These are phyloP conservation scores for Malus hybrid DNA, from an alignment of 331 rosid species.

Conservation along the genomic window DNA sequence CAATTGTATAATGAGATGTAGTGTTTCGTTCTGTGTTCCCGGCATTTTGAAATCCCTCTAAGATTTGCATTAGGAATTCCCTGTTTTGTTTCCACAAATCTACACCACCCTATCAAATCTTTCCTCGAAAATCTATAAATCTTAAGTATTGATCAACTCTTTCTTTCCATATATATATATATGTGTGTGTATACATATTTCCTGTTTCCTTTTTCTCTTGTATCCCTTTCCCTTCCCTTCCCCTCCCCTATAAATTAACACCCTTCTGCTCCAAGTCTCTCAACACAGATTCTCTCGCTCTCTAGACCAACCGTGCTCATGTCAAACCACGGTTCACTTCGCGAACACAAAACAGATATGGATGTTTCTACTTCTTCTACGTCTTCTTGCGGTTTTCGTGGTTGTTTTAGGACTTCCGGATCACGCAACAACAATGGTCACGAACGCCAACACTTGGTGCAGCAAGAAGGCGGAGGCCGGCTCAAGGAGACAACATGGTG, in stretches of 20 bases:
- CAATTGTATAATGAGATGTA: too few species aligned
- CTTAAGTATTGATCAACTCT: neutral
- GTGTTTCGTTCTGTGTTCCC: accelerated
- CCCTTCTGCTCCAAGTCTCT: neutral
- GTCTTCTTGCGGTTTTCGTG: slow-evolving; percentile 27
- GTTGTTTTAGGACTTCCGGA: slow-evolving; percentile 27
- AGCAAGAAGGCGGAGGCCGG: neutral
- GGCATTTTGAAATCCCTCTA: too few species aligned
- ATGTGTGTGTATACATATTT: neutral
- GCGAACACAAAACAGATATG: slow-evolving; percentile 15
- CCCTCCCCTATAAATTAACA: neutral
- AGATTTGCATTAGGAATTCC: neutral
- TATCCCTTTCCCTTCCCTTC: neutral
- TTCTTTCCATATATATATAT: neutral
- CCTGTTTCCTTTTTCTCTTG: neutral
- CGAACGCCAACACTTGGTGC: slow-evolving; percentile 23
- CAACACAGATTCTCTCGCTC: slow-evolving; percentile 13
- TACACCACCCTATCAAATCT: too few species aligned
- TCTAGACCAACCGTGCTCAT: slow-evolving; percentile 12
- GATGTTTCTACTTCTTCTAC: neutral
- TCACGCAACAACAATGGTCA: neutral
- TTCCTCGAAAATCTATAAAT: neutral
- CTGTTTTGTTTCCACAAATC: neutral
- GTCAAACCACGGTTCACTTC: slow-evolving; percentile 8
- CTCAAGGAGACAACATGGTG: slow-evolving; percentile 30